Evolutionary conservation across 495 filamentous ascomycete genomes (phyloP).

Genomic region (Penicillium taxi): DNA sequence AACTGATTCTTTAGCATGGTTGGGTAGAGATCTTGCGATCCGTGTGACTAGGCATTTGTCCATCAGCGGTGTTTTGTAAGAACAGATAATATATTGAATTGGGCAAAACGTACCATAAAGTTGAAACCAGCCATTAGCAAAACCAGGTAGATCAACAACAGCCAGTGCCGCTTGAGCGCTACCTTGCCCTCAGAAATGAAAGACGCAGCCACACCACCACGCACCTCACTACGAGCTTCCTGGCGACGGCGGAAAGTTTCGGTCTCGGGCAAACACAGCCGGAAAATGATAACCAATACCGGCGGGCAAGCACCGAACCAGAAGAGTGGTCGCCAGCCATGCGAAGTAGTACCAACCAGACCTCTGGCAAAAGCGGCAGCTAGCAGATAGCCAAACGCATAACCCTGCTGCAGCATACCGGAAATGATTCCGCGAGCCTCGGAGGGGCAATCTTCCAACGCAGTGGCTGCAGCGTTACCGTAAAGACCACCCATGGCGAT

Average conservation of each 20-base stretch:
- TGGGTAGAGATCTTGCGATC: constrained; percentile 86
- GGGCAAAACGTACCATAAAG: constrained; percentile 54
- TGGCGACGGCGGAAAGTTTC: constrained; percentile 56
- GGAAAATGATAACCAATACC: constrained; percentile 72
- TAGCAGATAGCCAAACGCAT: constrained; percentile 80
- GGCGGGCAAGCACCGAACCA: constrained; percentile 81
- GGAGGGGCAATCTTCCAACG: constrained; percentile 73
- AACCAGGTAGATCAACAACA: constrained; percentile 71
- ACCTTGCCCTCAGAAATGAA: constrained; percentile 72
- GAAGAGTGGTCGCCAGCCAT: constrained; percentile 75
- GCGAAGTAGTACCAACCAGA: constrained; percentile 61
- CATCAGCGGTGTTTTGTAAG: not conserved
- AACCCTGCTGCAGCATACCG: constrained; percentile 81
- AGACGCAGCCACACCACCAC: constrained; percentile 44
- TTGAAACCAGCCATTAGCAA: constrained; percentile 87
- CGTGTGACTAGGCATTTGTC: constrained; percentile 51
- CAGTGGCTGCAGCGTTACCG: constrained; percentile 80
- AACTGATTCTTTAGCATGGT: constrained; percentile 76
- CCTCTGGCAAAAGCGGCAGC: constrained; percentile 69
- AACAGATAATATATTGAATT: not conserved
- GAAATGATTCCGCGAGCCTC: constrained; percentile 68
- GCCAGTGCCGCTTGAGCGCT: constrained; percentile 68
- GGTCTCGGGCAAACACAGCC: constrained; percentile 71
- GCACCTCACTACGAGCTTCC: constrained; percentile 43
- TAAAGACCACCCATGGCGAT: constrained; percentile 87